phyloP scores from a whole-genome alignment of 345 rosid genomes.

The Syzygium aromaticum region DNA sequence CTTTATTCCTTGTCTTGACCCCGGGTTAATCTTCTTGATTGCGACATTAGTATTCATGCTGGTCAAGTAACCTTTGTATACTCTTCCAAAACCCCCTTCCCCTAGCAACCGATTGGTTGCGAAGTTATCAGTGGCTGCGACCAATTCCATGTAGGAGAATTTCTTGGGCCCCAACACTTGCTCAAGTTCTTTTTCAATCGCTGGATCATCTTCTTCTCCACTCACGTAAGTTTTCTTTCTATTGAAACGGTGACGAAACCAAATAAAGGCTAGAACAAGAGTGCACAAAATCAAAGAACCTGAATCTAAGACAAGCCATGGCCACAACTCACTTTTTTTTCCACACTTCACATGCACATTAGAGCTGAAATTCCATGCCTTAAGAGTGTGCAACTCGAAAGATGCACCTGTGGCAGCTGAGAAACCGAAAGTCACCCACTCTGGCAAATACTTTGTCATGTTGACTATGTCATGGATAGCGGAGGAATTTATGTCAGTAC shows the following conservation, averaged over 20 bases:
- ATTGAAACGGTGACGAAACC: not conserved
- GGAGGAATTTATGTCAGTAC: not conserved
- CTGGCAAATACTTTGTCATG: not conserved
- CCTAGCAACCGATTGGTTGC: not conserved
- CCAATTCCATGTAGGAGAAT: not conserved
- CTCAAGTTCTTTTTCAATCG: not conserved
- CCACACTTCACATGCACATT: not conserved
- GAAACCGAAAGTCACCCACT: not conserved
- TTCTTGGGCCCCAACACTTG: not conserved
- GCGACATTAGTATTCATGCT: not conserved
- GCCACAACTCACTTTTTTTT: not conserved
- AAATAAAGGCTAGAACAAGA: not conserved
- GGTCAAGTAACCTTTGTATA: not conserved
- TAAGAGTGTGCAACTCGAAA: not conserved
- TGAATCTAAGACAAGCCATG: not conserved
- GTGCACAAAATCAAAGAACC: not conserved
- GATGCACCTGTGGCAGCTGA: rapidly evolving
- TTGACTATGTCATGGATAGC: not conserved
- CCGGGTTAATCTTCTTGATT: not conserved
- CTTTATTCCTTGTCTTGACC: not conserved
- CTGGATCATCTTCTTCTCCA: not conserved
- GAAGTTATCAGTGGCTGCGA: rapidly evolving
- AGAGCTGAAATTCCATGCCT: not conserved
- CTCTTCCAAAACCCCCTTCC: not conserved
- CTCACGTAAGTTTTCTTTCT: not conserved